Percentiles rank a stretch among this genome's conserved stretches.
Conservation (phyloP, 2,329 filamentous ascomycete genomes). For the Macrophomina pseudophaseolina region DNA sequence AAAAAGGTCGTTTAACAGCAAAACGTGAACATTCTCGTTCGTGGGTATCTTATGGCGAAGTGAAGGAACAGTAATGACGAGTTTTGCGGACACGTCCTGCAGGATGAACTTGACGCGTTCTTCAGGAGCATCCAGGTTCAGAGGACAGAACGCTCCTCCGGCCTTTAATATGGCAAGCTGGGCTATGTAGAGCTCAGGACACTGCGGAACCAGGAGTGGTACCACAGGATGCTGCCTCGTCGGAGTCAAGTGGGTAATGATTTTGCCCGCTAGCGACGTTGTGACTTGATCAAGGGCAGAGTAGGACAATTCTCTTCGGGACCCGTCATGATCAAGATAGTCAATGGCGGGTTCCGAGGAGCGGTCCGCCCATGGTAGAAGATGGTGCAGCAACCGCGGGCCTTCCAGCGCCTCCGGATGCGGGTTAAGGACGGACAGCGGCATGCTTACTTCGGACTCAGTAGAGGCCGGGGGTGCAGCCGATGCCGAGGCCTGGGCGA, state of each 20-base stretch:
- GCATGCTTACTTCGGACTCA: not conserved
- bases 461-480: not conserved
- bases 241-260: slow-evolving; percentile 45
- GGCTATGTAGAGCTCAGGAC: slow-evolving; percentile 75
- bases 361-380: slow-evolving; percentile 58
- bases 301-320: slow-evolving; percentile 63
- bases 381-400: slow-evolving; percentile 63
- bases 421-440: slow-evolving; percentile 64
- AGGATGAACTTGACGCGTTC: slow-evolving; percentile 83
- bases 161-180: slow-evolving; percentile 79
- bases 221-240: slow-evolving; percentile 58
- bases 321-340: slow-evolving; percentile 59
- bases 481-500: slow-evolving; percentile 13
- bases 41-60: slow-evolving; percentile 48
- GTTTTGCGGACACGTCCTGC: slow-evolving; percentile 71
- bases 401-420: slow-evolving; percentile 59
- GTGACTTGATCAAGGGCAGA: slow-evolving; percentile 64
- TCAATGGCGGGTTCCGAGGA: slow-evolving; percentile 62
- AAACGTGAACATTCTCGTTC: slow-evolving; percentile 41
- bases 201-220: slow-evolving; percentile 79
- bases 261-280: slow-evolving; percentile 59
- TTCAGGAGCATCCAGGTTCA: slow-evolving; percentile 76
- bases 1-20: slow-evolving; percentile 47
- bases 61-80: slow-evolving; percentile 68
- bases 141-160: slow-evolving; percentile 83